Evolutionary conservation across 164 flowering plant species (phyloP), one percentile per base, ranked within the genome.

Genomic region (Tetracentron sinense): DNA sequence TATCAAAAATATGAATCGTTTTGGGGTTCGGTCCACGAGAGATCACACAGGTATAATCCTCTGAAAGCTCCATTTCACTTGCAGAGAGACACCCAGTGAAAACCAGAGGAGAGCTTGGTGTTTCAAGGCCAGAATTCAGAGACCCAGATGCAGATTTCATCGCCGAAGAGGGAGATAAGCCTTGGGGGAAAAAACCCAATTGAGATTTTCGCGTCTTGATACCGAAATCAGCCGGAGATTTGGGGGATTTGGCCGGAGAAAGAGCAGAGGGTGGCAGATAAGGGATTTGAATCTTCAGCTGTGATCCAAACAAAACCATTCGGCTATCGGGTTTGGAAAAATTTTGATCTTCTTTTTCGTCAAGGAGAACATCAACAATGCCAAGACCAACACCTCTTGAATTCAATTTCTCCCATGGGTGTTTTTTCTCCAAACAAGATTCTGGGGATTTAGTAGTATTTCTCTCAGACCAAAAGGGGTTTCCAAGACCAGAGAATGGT

Each of bases 211-310:
- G 72, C 26, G 83, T 77, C 42, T 77, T 79, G 81, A 63, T 79
- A 0, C 82, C 85, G 56, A 82, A 85, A 56, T 84, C 84, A 29
- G 68, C 46, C 0, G 86, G 75, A 16, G 81, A 67, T 31, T 60
- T 73, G n/a, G 88, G 82, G 1, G 83, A 81, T 10, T 67, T 77
- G 12, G 60, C 15, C 0, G 79, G 75, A 21, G 80, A 76, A n/a
- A n/a, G n/a, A 22, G 74, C 72, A 16, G 79, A 71, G 1, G 79
- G 64, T n/a, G 69, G 74, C 51, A 72, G 65, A 50, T 75, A 68
- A 65, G 87, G 91, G 71, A 87, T 78, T 64, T 79, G 89, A 53
- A 90, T 84, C 77, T 77, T 90, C 20, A 88, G 74, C 62, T 86
- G 86, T 11, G 97, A 88, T 19, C 91, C 97, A 51, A 88, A 83